phyloP scores from a whole-genome alignment of 441 rosid genomes.

The Raphanus hybrid region DNA sequence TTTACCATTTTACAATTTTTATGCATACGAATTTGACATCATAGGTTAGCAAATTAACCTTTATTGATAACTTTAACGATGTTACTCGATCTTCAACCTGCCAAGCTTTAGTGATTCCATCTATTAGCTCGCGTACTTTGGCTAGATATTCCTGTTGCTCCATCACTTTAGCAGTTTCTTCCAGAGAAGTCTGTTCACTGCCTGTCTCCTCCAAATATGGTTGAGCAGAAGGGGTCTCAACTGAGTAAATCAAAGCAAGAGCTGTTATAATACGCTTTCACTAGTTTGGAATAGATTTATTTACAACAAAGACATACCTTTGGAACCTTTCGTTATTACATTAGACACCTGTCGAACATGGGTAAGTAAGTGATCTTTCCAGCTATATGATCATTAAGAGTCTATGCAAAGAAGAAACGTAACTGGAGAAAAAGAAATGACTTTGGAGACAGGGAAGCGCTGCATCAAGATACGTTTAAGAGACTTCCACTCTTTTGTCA shows the following conservation, averaged over 20 bases:
- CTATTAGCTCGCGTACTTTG: conserved; percentile 75
- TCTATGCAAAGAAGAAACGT: conserved; percentile 33
- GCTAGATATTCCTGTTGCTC: conserved; percentile 78
- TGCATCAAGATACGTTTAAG: conserved; percentile 87
- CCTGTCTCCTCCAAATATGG: conserved; percentile 57
- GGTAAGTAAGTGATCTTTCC: conserved; percentile 1
- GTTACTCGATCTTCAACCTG: conserved; percentile 74
- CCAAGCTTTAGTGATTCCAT: conserved; percentile 81
- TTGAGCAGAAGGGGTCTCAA: conserved; percentile 54
- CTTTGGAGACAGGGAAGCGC: conserved; percentile 83
- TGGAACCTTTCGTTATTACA: conserved; percentile 61
- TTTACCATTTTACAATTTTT: background rate
- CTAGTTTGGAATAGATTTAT: background rate
- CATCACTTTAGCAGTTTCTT: conserved; percentile 58
- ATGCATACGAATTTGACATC: background rate
- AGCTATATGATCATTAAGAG: conserved; percentile 6
- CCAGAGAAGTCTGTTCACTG: conserved; percentile 56
- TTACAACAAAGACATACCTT: conserved; percentile 52
- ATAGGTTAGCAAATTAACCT: conserved; percentile 51
- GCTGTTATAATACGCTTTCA: conserved; percentile 31
- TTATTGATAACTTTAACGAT: conserved; percentile 77
- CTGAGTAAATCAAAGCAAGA: conserved; percentile 25
- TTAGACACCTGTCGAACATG: conserved; percentile 63
- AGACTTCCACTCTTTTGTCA: conserved; percentile 73
- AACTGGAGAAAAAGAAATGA: conserved; percentile 75